phyloP scores from a whole-genome alignment of 1,139 yeast species.

The Pichia sp. region DNA sequence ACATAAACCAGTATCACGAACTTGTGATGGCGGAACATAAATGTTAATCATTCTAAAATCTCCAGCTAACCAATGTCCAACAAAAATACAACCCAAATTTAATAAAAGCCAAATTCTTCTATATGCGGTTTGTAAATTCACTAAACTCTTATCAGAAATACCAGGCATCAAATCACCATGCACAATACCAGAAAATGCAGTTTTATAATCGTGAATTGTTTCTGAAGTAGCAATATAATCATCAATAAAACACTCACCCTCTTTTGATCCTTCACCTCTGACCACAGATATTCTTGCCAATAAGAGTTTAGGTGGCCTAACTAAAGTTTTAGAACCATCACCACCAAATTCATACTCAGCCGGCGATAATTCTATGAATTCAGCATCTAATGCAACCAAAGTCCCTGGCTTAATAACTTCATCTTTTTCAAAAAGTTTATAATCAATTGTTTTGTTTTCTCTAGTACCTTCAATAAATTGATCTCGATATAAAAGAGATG shows the following conservation, averaged over 20 bases:
- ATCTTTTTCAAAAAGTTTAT: constrained; percentile 52
- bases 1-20: constrained; percentile 81
- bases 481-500: constrained; percentile 64
- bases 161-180: constrained; percentile 82
- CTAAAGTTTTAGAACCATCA: constrained; percentile 56
- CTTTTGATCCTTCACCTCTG: constrained; percentile 62
- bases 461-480: constrained; percentile 70
- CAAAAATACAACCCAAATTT: constrained; percentile 84
- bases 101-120: constrained; percentile 82
- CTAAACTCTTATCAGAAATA: constrained; percentile 62
- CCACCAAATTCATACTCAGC: constrained; percentile 75
- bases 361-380: constrained; percentile 77
- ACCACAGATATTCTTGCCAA: constrained; percentile 87
- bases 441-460: constrained; percentile 53
- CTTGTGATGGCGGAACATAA: constrained; percentile 78
- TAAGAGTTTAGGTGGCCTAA: constrained; percentile 71
- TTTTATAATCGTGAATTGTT: constrained; percentile 75
- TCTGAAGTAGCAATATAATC: constrained; percentile 79
- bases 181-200: constrained; percentile 88
- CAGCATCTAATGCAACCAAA: constrained; percentile 92
- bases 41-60: constrained; percentile 93
- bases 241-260: constrained; percentile 83
- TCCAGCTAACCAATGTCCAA: constrained; percentile 89
- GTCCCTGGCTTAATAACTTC: constrained; percentile 75
- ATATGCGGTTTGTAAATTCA: constrained; percentile 77